These are phyloP conservation scores for Rosa multiflora DNA, from an alignment of 306 rosid genomes.

Conservation along the genomic window DNA sequence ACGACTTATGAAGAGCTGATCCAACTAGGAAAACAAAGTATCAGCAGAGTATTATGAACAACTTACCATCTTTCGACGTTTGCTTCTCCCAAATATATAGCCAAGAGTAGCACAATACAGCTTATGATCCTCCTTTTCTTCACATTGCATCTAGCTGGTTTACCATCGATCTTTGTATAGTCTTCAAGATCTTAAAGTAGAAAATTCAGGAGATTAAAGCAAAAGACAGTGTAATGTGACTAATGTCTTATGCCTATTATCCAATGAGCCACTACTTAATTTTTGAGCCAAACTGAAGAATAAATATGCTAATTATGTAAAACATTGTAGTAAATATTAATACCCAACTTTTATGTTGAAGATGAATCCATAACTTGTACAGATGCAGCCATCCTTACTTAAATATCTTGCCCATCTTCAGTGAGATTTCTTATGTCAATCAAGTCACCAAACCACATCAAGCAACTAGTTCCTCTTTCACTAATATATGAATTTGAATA, in stretches of 20 bases:
- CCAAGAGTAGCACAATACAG: background rate
- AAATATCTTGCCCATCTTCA: slow-evolving; percentile 39
- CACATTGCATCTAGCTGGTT: too few species aligned
- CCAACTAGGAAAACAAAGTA: too few species aligned
- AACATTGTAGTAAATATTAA: background rate
- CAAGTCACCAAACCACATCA: slow-evolving; percentile 40
- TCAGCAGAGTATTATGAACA: too few species aligned
- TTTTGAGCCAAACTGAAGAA: background rate
- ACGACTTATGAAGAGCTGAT: too few species aligned
- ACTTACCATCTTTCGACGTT: too few species aligned
- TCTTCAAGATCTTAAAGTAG: background rate
- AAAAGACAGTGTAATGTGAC: background rate
- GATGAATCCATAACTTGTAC: slow-evolving; percentile 23
- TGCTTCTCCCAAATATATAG: too few species aligned
- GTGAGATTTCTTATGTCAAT: slow-evolving; percentile 19
- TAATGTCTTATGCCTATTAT: background rate
- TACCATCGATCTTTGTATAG: background rate
- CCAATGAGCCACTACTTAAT: background rate
- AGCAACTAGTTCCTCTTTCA: slow-evolving; percentile 42
- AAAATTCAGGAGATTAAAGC: background rate
- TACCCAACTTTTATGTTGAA: background rate
- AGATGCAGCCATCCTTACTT: slow-evolving; percentile 36
- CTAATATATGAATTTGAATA: background rate
- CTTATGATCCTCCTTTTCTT: background rate
- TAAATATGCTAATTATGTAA: background rate